phyloP scores from a whole-genome alignment of 192 early-diverging fungal genomes.

The Dispira parvispora region DNA sequence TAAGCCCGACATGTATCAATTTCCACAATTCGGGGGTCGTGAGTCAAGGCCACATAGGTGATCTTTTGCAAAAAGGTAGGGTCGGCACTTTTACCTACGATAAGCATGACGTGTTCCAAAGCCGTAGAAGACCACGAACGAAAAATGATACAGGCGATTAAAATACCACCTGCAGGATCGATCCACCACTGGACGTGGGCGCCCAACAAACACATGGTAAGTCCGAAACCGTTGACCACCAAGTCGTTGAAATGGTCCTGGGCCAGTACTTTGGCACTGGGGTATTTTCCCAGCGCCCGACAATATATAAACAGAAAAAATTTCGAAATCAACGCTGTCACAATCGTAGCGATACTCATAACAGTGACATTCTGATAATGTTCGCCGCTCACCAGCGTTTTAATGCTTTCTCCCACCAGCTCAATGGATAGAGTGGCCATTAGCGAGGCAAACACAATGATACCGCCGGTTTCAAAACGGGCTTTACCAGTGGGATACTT shows the following conservation, averaged over 20 bases:
- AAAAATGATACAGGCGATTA: conserved; percentile 50
- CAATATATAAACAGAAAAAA: conserved; percentile 51
- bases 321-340: conserved; percentile 41
- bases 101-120: conserved; percentile 56
- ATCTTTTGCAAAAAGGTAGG: conserved; percentile 58
- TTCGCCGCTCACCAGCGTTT: conserved; percentile 29
- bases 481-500: conserved; percentile 62
- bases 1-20: conserved; percentile 76
- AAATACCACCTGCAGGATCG: conserved; percentile 51
- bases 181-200: conserved; percentile 43
- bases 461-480: conserved; percentile 59
- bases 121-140: conserved; percentile 47
- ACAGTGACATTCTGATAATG: conserved; percentile 27
- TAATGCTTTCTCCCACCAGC: conserved; percentile 46
- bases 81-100: conserved; percentile 70
- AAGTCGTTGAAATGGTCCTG: conserved; percentile 64
- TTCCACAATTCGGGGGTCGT: conserved; percentile 41
- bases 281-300: conserved; percentile 33
- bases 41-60: conserved; percentile 74
- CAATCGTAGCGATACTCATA: conserved; percentile 34
- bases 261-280: conserved; percentile 40
- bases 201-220: conserved; percentile 44
- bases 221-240: conserved; percentile 50
- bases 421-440: conserved; percentile 57
- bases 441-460: conserved; percentile 61